Base-by-base conservation (phyloP, 2,329 filamentous ascomycete genomes). In the Endoconidiophora polonica region DNA sequence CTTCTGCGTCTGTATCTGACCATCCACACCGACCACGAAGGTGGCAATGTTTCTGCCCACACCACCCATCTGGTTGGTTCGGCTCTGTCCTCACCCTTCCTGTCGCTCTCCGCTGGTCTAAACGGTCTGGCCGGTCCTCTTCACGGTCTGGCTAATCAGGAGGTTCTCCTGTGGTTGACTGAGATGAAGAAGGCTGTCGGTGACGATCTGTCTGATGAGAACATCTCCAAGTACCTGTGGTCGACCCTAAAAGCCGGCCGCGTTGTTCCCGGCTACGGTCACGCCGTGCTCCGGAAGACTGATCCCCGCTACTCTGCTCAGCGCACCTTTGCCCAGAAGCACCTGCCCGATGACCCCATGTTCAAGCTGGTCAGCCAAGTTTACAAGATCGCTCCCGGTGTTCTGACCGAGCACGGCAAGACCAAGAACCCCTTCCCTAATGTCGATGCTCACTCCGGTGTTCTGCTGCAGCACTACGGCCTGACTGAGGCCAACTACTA, bases 311-410 rank as follows among this genome's bases (percentile, higher is more conserved):
- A 98, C 79, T 86, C 86, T 65, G 93, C 88, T 59, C 91, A 98
- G 79, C 88, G 91, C 74, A 83, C 88, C 67, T 98, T 98, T 61
- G 91, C 90, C 56, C 85, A 88, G 60, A 66, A 85, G 74, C 86
- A 95, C 68, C 81, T 95, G 66, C 86, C 90, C 64, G 77, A 94
- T 63, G 91, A 96, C 77, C 88, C 90, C 62, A 93, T 98, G 88
- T 98, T 95, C 86, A 87, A 98, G 80, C 85, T 98, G 60, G 91
- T 98, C 73, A 93, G 85, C 78, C 91, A 98, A 76, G 91, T 98
- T 61, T 98, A 96, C 85, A 98, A 98, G 86, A 96, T 98, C 62
- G 91, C 91, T 57, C 91, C 91, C 57, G 84, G 83, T 63, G 91
- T 98, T 62, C 77, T 98, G 67, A 98, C 91, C 58, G 87, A 98